Evolutionary conservation across 306 rosid species (phyloP).

Genomic region (Glycyrrhiza uralensis): DNA sequence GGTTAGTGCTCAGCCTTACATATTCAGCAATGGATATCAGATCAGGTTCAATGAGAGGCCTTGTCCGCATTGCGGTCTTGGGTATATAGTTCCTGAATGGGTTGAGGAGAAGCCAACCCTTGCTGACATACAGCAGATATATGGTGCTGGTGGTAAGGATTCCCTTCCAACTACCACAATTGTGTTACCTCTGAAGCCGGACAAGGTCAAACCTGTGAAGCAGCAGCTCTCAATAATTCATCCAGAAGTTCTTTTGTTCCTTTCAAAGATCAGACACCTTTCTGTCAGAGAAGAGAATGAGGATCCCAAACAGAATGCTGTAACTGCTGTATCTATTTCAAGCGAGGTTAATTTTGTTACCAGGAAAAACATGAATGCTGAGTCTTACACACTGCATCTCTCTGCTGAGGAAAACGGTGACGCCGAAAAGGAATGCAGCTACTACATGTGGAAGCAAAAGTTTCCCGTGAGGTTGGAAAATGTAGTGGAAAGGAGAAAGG

Average conservation of each 20-base stretch:
- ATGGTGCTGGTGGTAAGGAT: conserved; percentile 31
- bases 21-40: no score
- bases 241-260: conserved; percentile 67
- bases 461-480: no score
- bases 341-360: conserved; percentile 41
- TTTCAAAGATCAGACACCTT: conserved; percentile 60
- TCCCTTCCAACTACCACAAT: conserved; percentile 55
- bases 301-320: conserved; percentile 40
- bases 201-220: conserved; percentile 57
- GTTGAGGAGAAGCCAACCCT: conserved; percentile 54
- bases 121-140: conserved; percentile 36
- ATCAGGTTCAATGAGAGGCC: no score
- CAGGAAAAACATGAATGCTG: conserved; percentile 63
- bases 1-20: no score
- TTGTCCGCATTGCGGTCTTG: no score
- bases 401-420: conserved; percentile 35
- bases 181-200: conserved; percentile 59
- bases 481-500: no score
- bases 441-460: no score
- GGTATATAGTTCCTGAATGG: no score
- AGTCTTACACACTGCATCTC: conserved; percentile 63
- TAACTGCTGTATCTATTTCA: conserved; percentile 47
- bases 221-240: conserved; percentile 66
- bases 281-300: conserved; percentile 54
- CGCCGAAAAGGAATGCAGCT: no score